Base-by-base conservation (phyloP, 129 eudicot genomes). In the Artemisia argyi region DNA sequence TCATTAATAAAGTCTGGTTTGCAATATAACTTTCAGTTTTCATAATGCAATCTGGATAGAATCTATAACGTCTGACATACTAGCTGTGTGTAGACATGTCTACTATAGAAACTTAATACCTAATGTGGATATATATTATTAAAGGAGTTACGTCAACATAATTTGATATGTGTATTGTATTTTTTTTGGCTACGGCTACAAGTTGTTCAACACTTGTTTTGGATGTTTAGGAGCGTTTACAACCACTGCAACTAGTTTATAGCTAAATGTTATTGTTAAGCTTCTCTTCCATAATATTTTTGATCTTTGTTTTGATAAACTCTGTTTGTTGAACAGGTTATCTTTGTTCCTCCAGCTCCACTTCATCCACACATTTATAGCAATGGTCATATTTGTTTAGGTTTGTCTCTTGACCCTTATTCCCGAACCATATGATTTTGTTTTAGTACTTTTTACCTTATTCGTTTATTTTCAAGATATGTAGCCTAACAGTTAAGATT, bases 341-440 rank as follows among this genome's bases (percentile, higher is more conserved):
- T 90, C 20, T 90, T 90, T 79, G 19, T 85, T 50, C 86, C 85
- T 52, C 97, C 95, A 1, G 97, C 95, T 53, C 97, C 97, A 12
- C 80, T 83, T 63, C 97, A 90, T 64, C 95, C 97, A 72, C 97
- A 87, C 78, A 90, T 90, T 64, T 90, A 90, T 75, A 90, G 97
- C 91, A 90, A 90, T 62, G 97, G 97, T 1, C 97, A 90, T 78
- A 90, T 90, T 64, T 90, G 97, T 69, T 81, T 90, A 87, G 97
- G 97, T 90, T 79, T 58, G 85, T 73, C 65, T 77, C 55, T 5
- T 69, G 30, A 39, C 59, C 59, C 15, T 61, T 52, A 24, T 53
- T 42, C 14, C n/a, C 12, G 24, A 14, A 16, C 56, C 35, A 42
- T 24, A 47, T 66, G 47, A 51, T 61, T 61, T 47, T 55, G 10